phyloP scores from a whole-genome alignment of 2,329 filamentous ascomycete genomes.

The Botryosphaeria dothidea region DNA sequence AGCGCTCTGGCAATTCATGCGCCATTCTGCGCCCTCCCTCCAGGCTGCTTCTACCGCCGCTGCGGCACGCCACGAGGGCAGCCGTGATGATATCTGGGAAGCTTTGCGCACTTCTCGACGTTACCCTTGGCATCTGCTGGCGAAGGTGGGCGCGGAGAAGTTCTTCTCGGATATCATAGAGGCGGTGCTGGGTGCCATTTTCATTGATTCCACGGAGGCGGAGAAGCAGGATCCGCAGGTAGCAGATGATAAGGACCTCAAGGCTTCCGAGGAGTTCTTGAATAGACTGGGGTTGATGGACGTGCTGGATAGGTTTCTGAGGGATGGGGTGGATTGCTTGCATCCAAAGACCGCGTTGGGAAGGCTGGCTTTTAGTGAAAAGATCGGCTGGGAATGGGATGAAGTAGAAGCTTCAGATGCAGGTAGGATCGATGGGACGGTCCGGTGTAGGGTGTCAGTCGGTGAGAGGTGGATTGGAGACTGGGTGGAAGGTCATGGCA shows the following conservation, averaged over 20 bases:
- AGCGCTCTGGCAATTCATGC: constrained; percentile 71
- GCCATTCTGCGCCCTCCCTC: constrained; percentile 56
- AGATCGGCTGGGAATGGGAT: constrained; percentile 53
- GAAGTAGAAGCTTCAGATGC: neutral
- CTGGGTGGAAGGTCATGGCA: constrained; percentile 34
- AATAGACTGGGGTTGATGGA: constrained; percentile 65
- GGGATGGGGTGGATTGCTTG: constrained; percentile 53
- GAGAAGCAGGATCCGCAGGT: neutral
- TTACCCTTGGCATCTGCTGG: constrained; percentile 78
- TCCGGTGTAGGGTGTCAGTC: neutral
- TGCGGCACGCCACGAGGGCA: constrained; percentile 45
- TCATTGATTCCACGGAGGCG: constrained; percentile 65
- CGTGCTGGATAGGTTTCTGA: constrained; percentile 63
- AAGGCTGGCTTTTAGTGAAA: constrained; percentile 53
- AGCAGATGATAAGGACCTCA: constrained; percentile 51
- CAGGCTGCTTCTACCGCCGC: constrained; percentile 41
- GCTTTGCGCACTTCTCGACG: constrained; percentile 52
- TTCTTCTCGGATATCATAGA: constrained; percentile 85
- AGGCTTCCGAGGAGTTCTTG: constrained; percentile 61
- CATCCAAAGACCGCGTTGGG: constrained; percentile 71
- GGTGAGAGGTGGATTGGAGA: constrained; percentile 27
- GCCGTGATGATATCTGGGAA: constrained; percentile 52
- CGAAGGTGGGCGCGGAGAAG: constrained; percentile 67
- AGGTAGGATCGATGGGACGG: constrained; percentile 10
- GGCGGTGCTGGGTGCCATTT: constrained; percentile 77